Evolutionary conservation across 805 yeast species (phyloP).

Genomic region (Yarrowia keelungensis): DNA sequence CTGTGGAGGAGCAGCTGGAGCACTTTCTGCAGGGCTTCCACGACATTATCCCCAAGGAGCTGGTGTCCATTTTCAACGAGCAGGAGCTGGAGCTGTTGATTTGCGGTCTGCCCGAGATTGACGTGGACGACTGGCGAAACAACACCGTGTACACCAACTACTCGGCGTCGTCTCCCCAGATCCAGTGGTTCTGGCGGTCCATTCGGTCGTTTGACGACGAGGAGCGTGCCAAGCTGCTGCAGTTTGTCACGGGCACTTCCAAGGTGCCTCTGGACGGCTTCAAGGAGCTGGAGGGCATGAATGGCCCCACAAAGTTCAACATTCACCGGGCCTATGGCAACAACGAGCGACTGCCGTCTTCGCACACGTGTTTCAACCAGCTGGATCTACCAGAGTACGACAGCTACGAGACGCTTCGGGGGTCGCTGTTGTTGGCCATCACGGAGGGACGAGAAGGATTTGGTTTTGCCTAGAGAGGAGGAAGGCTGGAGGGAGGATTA

Average conservation of each 20-base stretch:
- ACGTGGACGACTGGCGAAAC: slow-evolving; percentile 93
- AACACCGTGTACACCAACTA: slow-evolving; percentile 82
- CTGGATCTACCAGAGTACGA: slow-evolving; percentile 92
- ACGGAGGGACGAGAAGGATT: slow-evolving; percentile 97
- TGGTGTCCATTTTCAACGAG: slow-evolving; percentile 88
- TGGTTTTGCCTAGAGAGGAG: slow-evolving; percentile 68
- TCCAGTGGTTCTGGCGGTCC: slow-evolving; percentile 98
- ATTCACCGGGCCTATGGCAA: slow-evolving; percentile 89
- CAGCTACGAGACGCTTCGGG: slow-evolving; percentile 82
- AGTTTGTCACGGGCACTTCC: slow-evolving; percentile 96
- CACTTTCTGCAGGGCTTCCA: slow-evolving; percentile 79
- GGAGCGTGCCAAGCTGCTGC: slow-evolving; percentile 91
- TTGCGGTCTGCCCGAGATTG: slow-evolving; percentile 95
- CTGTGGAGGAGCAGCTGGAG: slow-evolving; percentile 87
- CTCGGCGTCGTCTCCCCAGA: slow-evolving; percentile 79
- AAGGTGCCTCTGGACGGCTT: slow-evolving; percentile 96
- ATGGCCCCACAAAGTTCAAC: slow-evolving; percentile 83
- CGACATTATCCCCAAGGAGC: slow-evolving; percentile 83
- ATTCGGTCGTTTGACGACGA: slow-evolving; percentile 92
- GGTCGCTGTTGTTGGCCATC: slow-evolving; percentile 79
- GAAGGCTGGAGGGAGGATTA: slow-evolving; percentile 54
- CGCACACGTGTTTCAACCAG: slow-evolving; percentile 97
- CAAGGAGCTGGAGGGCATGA: slow-evolving; percentile 84
- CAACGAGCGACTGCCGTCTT: slow-evolving; percentile 86
- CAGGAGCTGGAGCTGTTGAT: slow-evolving; percentile 92